Evolutionary conservation across 2,329 filamentous ascomycete genomes (phyloP).

Genomic region (Seiridium cupressi): DNA sequence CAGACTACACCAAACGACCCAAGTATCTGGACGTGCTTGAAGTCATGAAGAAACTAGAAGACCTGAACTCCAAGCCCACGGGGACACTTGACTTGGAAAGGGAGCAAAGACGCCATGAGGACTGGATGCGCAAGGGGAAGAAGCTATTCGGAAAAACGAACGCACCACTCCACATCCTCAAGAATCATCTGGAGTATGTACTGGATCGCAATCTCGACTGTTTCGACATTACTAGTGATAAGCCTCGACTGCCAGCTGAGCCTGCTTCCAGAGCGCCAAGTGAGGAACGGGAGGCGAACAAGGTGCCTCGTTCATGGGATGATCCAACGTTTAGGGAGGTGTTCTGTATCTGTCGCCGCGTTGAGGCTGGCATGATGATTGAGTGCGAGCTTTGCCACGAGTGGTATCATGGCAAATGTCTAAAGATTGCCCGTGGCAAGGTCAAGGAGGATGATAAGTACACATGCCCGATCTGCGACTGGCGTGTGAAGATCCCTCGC

Average conservation of each 20-base stretch:
- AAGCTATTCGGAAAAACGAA: slow-evolving; percentile 98
- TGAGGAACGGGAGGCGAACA: slow-evolving; percentile 45
- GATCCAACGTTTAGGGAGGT: slow-evolving; percentile 71
- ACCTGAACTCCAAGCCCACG: slow-evolving; percentile 87
- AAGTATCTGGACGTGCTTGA: slow-evolving; percentile 88
- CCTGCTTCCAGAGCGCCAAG: slow-evolving; percentile 82
- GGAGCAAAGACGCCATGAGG: slow-evolving; percentile 91
- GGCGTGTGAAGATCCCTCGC: slow-evolving; percentile 92
- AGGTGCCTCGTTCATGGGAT: slow-evolving; percentile 52
- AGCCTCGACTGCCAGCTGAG: slow-evolving; percentile 85
- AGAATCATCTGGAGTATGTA: slow-evolving; percentile 91
- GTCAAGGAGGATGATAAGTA: slow-evolving; percentile 99
- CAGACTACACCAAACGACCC: slow-evolving; percentile 75
- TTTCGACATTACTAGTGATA: slow-evolving; percentile 83
- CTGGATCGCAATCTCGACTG: slow-evolving; percentile 85
- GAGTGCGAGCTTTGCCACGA: slow-evolving; percentile 98
- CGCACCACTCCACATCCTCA: slow-evolving; percentile 91
- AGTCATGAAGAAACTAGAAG: slow-evolving; percentile 81
- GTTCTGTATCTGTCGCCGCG: slow-evolving; percentile 92
- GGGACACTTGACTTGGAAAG: slow-evolving; percentile 92
- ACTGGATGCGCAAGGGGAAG: slow-evolving; percentile 99
- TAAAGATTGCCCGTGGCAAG: slow-evolving; percentile 96
- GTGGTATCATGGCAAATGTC: slow-evolving; percentile 98
- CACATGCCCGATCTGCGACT: slow-evolving; percentile 97
- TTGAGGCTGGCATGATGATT: slow-evolving; percentile 99